These are phyloP conservation scores for Lasiosphaeriaceae sp. DNA, from an alignment of 495 filamentous ascomycete species.

Conservation along the genomic window DNA sequence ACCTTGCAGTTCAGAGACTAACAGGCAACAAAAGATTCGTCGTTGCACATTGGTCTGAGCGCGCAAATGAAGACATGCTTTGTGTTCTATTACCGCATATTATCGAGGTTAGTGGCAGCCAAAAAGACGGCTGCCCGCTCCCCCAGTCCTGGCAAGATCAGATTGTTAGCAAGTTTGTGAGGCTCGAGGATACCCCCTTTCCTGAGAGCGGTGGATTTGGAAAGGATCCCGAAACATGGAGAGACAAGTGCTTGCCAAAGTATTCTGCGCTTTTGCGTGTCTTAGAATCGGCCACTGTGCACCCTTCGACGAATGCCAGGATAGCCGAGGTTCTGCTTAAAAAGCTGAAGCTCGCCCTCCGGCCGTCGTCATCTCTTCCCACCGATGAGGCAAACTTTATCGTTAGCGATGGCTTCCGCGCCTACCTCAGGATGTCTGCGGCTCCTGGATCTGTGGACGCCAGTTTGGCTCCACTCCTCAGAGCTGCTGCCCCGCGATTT, in stretches of 20 bases:
- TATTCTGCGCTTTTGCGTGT: conserved; percentile 51
- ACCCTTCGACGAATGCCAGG: conserved; percentile 50
- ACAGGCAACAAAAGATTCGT: conserved; percentile 57
- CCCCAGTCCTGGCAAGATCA: conserved; percentile 67
- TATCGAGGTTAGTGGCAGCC: conserved; percentile 49
- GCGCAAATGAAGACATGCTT: conserved; percentile 60
- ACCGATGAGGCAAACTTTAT: conserved; percentile 57
- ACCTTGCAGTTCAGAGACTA: conserved; percentile 9
- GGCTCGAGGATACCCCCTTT: conserved; percentile 51
- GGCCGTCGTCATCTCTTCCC: conserved; percentile 49
- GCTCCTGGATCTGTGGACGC: conserved; percentile 46
- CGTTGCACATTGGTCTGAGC: conserved; percentile 62
- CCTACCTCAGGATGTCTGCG: conserved; percentile 50
- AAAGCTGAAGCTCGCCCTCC: conserved; percentile 54
- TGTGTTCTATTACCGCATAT: conserved; percentile 68
- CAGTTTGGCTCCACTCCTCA: conserved; percentile 54
- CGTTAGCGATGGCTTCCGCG: conserved; percentile 51
- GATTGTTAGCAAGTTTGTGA: conserved; percentile 61
- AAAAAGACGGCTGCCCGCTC: conserved; percentile 54
- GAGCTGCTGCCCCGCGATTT: conserved; percentile 57
- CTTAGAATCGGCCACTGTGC: conserved; percentile 43
- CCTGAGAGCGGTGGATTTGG: conserved; percentile 51
- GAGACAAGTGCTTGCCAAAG: conserved; percentile 51
- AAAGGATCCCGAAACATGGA: conserved; percentile 51
- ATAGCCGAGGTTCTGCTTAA: conserved; percentile 53